These are phyloP conservation scores for Coemansia sp. DNA, from an alignment of 192 early-diverging fungal species.

Conservation along the genomic window DNA sequence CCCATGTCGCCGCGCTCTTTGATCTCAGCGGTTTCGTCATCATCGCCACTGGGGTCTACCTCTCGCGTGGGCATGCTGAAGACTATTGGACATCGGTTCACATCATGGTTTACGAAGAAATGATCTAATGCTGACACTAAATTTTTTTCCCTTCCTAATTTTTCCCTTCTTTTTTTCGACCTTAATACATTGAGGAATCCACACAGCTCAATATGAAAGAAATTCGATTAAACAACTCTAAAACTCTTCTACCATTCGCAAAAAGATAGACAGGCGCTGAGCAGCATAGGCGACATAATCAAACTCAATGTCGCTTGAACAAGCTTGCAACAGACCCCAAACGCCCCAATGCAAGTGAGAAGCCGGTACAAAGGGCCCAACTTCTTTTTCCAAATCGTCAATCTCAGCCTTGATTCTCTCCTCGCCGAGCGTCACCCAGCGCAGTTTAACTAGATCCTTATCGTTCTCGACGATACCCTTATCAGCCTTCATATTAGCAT, in stretches of 20 bases:
- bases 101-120: constrained; percentile 50
- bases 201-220: neutral
- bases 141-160: constrained; percentile 1
- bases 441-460: constrained; percentile 11
- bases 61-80: constrained; percentile 27
- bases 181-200: neutral
- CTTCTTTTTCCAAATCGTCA: constrained; percentile 24
- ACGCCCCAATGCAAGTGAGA: constrained; percentile 75
- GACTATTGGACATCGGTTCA: constrained; percentile 26
- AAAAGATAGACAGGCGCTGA: constrained; percentile 56
- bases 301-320: constrained; percentile 74
- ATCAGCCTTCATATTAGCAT: constrained; percentile 38
- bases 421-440: constrained; percentile 19
- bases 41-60: constrained; percentile 21
- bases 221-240: neutral
- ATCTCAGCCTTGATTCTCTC: constrained; percentile 23
- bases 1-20: constrained; percentile 37
- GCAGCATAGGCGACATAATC: constrained; percentile 70
- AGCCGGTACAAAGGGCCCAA: constrained; percentile 32
- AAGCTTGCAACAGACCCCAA: constrained; percentile 77
- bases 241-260: constrained; percentile 22
- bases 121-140: neutral
- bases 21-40: constrained; percentile 42
- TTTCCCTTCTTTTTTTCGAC: neutral
- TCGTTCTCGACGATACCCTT: constrained; percentile 24